A percentile compares a stretch with the other conserved stretches of the same genome.
Evolutionary conservation across 306 rosid species (phyloP).

Genomic region (Parietaria judaica): DNA sequence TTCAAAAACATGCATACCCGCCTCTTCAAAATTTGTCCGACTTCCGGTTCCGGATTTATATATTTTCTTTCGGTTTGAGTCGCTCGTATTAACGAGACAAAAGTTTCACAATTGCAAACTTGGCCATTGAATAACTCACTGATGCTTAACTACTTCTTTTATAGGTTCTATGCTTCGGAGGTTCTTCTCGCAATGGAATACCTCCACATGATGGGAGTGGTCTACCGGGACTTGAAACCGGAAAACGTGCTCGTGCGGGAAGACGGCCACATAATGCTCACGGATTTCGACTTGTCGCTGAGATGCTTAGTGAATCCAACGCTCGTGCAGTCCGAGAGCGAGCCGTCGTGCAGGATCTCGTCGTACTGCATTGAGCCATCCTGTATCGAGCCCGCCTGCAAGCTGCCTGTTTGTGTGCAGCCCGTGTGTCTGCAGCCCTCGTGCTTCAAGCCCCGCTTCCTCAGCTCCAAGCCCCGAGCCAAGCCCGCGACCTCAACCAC

Average conservation of each 20-base stretch:
- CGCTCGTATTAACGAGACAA: no score
- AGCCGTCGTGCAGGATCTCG: constrained; percentile 33
- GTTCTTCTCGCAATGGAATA: constrained; percentile 55
- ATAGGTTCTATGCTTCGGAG: constrained; percentile 53
- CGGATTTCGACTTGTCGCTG: constrained; percentile 51
- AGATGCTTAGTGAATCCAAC: constrained; percentile 48
- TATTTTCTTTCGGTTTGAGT: no score
- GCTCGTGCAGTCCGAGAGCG: constrained; percentile 37
- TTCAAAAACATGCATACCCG: no score
- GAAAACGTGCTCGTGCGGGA: constrained; percentile 52
- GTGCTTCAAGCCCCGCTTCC: constrained; percentile 42
- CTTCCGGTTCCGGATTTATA: no score
- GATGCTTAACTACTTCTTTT: no score
- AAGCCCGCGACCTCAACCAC: constrained; percentile 9
- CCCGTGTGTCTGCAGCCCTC: constrained; percentile 58
- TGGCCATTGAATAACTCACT: no score
- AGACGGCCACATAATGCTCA: constrained; percentile 60
- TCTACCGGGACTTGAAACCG: constrained; percentile 53
- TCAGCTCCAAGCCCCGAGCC: constrained; percentile 30
- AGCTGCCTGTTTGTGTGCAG: constrained; percentile 39
- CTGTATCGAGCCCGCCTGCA: constrained; percentile 46
- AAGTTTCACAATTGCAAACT: no score
- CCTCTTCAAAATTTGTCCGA: no score
- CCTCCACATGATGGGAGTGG: constrained; percentile 68
- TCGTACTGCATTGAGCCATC: constrained; percentile 48